Evolutionary conservation across 2,329 filamentous ascomycete genomes (phyloP).

Genomic region (Thyridium curvatum): DNA sequence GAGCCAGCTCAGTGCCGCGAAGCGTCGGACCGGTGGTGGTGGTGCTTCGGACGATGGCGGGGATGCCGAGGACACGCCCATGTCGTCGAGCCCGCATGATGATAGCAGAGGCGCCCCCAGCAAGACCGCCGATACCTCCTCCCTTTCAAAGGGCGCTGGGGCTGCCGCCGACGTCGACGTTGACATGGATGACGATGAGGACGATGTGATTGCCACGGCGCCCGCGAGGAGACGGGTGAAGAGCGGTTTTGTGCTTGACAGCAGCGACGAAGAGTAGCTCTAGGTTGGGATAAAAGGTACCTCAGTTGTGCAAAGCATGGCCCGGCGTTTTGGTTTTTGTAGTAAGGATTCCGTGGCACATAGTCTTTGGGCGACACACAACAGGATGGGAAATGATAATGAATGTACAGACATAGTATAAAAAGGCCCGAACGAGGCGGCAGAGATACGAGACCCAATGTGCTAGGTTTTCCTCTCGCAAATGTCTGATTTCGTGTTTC

Average conservation of each 20-base stretch:
- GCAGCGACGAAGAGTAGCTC: conserved; percentile 47
- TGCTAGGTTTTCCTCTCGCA: too few relatives aligned
- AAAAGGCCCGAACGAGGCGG: too few relatives aligned
- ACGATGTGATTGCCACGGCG: conserved; percentile 26
- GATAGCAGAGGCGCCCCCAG: conserved; percentile 8
- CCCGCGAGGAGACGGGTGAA: conserved; percentile 27
- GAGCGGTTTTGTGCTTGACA: conserved; percentile 52
- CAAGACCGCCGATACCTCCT: conserved; percentile 5
- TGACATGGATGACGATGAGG: conserved; percentile 33
- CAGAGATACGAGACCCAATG: too few relatives aligned
- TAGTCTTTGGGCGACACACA: not conserved
- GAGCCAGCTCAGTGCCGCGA: conserved; percentile 1
- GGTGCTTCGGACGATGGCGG: conserved; percentile 24
- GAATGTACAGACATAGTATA: too few relatives aligned
- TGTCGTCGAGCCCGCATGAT: conserved; percentile 30
- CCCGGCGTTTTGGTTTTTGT: not conserved
- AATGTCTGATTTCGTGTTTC: too few relatives aligned
- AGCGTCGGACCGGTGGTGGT: conserved; percentile 9
- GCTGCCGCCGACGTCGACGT: conserved; percentile 7
- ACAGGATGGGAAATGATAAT: not conserved
- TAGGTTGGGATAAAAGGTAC: too few relatives aligned
- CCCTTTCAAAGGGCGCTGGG: conserved; percentile 5
- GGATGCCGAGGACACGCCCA: conserved; percentile 28
- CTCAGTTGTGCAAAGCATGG: too few relatives aligned
- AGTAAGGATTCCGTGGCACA: too few relatives aligned